phyloP scores from a whole-genome alignment of 257 asterid genomes.

The Nyctanthes arbortristis region DNA sequence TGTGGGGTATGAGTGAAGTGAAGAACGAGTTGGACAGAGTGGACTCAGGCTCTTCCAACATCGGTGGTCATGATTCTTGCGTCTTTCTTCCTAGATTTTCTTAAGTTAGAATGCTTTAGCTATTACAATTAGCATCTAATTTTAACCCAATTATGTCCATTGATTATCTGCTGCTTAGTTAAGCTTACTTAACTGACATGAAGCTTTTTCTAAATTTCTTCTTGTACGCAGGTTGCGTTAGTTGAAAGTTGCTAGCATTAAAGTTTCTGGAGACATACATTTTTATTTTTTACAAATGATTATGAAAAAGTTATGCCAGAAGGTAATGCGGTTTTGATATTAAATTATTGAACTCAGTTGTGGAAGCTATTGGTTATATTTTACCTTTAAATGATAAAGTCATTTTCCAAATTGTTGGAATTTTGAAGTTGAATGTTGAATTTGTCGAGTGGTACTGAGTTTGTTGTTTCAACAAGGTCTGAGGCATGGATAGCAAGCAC shows the following conservation, averaged over 20 bases:
- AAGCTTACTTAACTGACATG: slow-evolving; percentile 17
- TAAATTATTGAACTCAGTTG: slow-evolving; percentile 13
- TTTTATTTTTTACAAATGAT: slow-evolving; percentile 60
- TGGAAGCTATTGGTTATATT: slow-evolving; percentile 20
- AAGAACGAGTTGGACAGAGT: too few relatives aligned
- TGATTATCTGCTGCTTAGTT: slow-evolving; percentile 9
- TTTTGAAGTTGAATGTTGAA: too few relatives aligned
- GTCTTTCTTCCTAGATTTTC: background rate
- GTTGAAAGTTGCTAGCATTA: slow-evolving; percentile 67
- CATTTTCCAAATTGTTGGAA: background rate
- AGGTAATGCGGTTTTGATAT: slow-evolving; percentile 46
- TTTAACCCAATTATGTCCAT: background rate
- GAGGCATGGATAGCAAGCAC: background rate
- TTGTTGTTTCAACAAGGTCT: background rate
- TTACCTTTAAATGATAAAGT: slow-evolving; percentile 6
- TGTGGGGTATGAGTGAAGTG: too few relatives aligned
- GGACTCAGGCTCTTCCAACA: too few relatives aligned
- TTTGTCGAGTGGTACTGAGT: too few relatives aligned
- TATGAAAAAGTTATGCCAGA: slow-evolving; percentile 50
- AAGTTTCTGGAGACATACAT: slow-evolving; percentile 78
- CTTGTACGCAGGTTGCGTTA: slow-evolving; percentile 72
- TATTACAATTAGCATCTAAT: background rate
- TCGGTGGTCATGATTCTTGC: background rate
- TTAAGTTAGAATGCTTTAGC: background rate
- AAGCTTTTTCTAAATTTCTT: slow-evolving; percentile 20